phyloP scores from a whole-genome alignment of 768 basidiomycete genomes.

The Rhodotorula babjevae region DNA sequence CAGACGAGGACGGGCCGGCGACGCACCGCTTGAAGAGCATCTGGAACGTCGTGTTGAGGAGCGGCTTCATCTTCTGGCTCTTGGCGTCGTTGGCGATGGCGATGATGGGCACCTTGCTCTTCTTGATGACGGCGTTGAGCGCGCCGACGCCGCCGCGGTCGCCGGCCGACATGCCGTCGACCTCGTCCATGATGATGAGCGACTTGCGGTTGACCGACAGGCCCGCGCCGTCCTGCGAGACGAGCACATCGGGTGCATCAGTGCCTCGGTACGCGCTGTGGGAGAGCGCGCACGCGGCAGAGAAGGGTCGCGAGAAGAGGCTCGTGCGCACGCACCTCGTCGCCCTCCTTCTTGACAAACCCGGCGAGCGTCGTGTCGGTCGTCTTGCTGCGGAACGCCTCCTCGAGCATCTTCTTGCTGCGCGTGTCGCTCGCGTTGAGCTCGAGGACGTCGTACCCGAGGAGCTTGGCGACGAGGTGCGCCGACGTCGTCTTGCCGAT shows the following conservation, averaged over 20 bases:
- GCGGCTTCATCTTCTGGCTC: conserved; percentile 85
- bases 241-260: no score
- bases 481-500: conserved; percentile 97
- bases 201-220: conserved; percentile 70
- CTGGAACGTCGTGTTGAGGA: conserved; percentile 60
- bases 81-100: conserved; percentile 90
- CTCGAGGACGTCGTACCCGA: conserved; percentile 87
- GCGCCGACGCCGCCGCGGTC: conserved; percentile 96
- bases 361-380: conserved; percentile 83
- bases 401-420: conserved; percentile 91
- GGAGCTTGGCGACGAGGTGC: conserved; percentile 83
- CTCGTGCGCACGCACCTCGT: not conserved
- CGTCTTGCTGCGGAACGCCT: conserved; percentile 59
- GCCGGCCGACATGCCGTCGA: conserved; percentile 97
- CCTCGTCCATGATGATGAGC: conserved; percentile 98
- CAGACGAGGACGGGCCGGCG: no score
- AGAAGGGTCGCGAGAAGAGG: not conserved
- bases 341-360: conserved; percentile 54
- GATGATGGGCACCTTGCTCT: conserved; percentile 91
- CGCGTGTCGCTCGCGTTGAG: conserved; percentile 92
- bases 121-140: conserved; percentile 82
- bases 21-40: conserved; percentile 60
- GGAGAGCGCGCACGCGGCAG: conserved; percentile 45
- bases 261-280: no score
- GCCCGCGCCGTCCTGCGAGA: conserved; percentile 59